Conservation (phyloP, 2,329 filamentous ascomycete species). For the Diplodia scrobiculata region DNA sequence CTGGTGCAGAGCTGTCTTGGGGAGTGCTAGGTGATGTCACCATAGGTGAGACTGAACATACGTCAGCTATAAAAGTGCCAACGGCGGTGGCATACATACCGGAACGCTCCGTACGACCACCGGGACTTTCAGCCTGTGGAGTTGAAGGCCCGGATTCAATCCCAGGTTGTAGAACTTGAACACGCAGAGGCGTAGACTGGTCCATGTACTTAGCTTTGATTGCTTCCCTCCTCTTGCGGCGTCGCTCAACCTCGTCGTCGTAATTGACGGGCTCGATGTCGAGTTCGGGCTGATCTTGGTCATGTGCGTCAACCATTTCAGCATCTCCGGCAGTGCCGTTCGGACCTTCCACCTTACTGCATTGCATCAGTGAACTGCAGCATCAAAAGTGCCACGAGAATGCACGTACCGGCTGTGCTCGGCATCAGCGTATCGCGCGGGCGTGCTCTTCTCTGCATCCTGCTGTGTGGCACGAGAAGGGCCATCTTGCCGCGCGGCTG, state of each 20-base stretch:
- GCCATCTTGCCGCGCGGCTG: neutral
- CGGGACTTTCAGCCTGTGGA: slow-evolving; percentile 51
- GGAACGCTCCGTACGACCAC: slow-evolving; percentile 39
- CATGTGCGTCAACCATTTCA: slow-evolving; percentile 38
- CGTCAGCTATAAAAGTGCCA: neutral
- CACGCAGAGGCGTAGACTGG: slow-evolving; percentile 70
- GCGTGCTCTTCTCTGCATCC: slow-evolving; percentile 3
- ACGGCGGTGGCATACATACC: slow-evolving; percentile 43
- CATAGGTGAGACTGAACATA: slow-evolving; percentile 37
- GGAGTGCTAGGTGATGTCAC: slow-evolving; percentile 43
- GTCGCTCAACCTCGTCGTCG: slow-evolving; percentile 79
- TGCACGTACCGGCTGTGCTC: neutral
- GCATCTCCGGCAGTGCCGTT: neutral
- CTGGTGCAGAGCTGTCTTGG: slow-evolving; percentile 44
- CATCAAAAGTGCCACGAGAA: neutral
- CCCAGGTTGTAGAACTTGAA: slow-evolving; percentile 70
- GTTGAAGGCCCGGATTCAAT: slow-evolving; percentile 61
- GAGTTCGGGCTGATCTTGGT: slow-evolving; percentile 52
- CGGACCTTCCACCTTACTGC: slow-evolving; percentile 3
- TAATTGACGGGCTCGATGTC: slow-evolving; percentile 61
- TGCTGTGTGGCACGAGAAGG: neutral
- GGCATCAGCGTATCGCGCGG: neutral
- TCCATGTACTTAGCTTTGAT: slow-evolving; percentile 78
- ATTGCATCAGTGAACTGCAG: neutral
- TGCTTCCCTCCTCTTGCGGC: slow-evolving; percentile 79